These are phyloP conservation scores for Yamadazyma phyllophila DNA, from an alignment of 805 yeast species.

Conservation along the genomic window DNA sequence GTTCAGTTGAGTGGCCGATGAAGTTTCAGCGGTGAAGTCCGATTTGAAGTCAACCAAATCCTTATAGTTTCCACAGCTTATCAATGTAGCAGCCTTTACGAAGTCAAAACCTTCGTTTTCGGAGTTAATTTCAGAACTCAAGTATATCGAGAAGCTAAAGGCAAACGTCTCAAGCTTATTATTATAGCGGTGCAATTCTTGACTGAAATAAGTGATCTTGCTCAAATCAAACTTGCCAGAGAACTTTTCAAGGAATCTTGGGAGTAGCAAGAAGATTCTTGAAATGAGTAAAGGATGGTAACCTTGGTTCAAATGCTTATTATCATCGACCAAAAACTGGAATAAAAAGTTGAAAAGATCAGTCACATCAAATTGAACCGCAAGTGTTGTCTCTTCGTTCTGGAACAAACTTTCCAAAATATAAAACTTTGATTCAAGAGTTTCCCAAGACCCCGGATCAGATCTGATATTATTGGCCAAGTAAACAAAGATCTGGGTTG, in stretches of 20 bases:
- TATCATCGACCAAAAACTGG: conserved; percentile 18
- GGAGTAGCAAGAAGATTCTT: conserved; percentile 51
- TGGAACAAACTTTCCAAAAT: conserved; percentile 41
- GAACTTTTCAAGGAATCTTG: conserved; percentile 57
- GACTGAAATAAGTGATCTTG: not conserved
- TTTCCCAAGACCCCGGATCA: conserved; percentile 20
- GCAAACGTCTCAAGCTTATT: conserved; percentile 27
- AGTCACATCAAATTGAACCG: conserved; percentile 14
- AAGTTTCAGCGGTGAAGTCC: conserved; percentile 9
- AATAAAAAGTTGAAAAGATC: conserved; percentile 15
- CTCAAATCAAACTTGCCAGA: conserved; percentile 22
- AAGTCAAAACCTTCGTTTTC: conserved; percentile 9
- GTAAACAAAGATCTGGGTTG: conserved; percentile 20
- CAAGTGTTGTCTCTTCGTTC: conserved; percentile 34
- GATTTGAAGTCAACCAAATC: conserved; percentile 22
- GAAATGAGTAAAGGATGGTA: conserved; percentile 40
- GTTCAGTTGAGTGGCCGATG: conserved; percentile 27
- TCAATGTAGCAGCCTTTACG: conserved; percentile 37
- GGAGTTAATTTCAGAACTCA: conserved; percentile 16
- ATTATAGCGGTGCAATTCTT: not conserved
- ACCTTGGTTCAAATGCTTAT: conserved; percentile 3
- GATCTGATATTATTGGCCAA: not conserved
- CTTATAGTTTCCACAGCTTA: conserved; percentile 53
- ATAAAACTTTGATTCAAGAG: conserved; percentile 41
- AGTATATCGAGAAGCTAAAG: conserved; percentile 25